Conservation (phyloP, 1,284 basidiomycete genomes). For the Trichosporon ovoides region DNA sequence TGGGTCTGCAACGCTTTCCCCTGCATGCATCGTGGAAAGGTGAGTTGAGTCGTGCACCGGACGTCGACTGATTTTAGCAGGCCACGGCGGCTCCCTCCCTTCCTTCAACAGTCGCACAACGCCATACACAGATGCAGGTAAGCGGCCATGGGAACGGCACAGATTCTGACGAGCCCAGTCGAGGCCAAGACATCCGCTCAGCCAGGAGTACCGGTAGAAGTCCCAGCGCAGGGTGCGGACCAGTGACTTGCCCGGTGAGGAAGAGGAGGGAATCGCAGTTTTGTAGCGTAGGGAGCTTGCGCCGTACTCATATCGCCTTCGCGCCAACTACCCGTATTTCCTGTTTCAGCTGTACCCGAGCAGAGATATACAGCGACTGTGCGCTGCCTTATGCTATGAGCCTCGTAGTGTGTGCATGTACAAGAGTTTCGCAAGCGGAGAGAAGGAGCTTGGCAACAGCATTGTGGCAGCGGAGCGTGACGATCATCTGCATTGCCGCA, state of each 20-base stretch:
- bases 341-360: too few species aligned
- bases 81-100: neutral
- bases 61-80: neutral
- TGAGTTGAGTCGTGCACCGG: neutral
- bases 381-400: neutral
- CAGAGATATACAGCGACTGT: neutral
- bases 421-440: neutral
- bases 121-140: neutral
- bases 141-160: neutral
- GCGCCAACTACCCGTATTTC: too few species aligned
- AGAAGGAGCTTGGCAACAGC: too few species aligned
- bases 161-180: neutral
- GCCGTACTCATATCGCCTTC: too few species aligned
- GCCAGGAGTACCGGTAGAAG: neutral
- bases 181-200: neutral
- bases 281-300: too few species aligned
- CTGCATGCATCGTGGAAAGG: neutral
- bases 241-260: too few species aligned
- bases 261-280: too few species aligned
- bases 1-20: neutral
- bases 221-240: neutral
- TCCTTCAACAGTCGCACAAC: neutral
- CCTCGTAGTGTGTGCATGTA: neutral
- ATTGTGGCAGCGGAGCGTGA: neutral
- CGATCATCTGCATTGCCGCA: neutral